Conservation (phyloP, 2,329 filamentous ascomycete species). For the Arthrobotrys sphaeroides region DNA sequence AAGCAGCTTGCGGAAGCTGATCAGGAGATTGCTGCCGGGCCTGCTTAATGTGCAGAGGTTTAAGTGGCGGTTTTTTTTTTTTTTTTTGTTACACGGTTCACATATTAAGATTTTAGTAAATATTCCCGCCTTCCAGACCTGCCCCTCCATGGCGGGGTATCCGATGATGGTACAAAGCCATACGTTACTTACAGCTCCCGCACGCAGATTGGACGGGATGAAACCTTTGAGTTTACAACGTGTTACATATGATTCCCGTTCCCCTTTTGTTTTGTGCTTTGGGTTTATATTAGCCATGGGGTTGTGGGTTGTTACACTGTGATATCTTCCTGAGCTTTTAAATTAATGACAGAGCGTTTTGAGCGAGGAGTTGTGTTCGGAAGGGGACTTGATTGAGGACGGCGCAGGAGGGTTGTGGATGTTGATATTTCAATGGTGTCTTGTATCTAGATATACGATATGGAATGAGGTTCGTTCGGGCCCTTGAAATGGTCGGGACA, state of each 20-base stretch:
- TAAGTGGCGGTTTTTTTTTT: background rate
- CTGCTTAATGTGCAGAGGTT: conserved; percentile 7
- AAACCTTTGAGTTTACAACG: no score
- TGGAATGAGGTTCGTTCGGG: no score
- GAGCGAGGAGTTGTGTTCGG: conserved; percentile 2
- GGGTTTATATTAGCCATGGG: no score
- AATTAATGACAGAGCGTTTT: background rate
- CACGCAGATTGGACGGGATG: no score
- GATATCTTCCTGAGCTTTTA: background rate
- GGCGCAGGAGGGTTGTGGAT: no score
- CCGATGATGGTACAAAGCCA: background rate
- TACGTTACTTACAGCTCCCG: background rate
- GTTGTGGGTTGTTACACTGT: background rate
- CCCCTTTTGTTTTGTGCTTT: no score
- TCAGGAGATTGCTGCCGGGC: background rate
- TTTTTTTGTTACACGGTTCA: background rate
- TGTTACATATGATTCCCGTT: no score
- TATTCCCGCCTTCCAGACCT: background rate
- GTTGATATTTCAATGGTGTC: no score
- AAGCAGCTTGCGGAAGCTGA: conserved; percentile 42
- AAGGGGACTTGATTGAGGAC: background rate
- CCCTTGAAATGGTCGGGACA: no score
- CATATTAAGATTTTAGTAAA: background rate
- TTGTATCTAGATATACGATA: no score
- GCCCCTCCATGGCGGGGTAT: background rate